These are phyloP conservation scores for Saccharomycopsis malanga DNA, from an alignment of 805 yeast genomes.

Conservation along the genomic window DNA sequence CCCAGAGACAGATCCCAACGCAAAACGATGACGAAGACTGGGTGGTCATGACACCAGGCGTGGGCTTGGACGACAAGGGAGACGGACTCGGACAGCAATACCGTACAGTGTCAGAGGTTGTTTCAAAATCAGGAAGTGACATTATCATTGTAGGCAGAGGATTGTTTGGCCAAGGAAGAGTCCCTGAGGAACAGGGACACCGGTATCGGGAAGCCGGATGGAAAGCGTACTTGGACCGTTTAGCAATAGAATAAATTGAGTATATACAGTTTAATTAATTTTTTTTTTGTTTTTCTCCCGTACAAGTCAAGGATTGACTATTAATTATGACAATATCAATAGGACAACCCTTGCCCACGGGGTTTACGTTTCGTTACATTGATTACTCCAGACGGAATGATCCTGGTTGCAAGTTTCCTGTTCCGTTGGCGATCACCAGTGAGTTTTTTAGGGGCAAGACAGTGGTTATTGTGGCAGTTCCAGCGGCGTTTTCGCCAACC, in stretches of 20 bases:
- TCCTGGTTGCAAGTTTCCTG: conserved; percentile 14
- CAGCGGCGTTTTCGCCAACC: conserved; percentile 86
- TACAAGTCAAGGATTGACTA: too few relatives aligned
- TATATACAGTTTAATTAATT: too few relatives aligned
- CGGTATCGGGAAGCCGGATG: conserved; percentile 93
- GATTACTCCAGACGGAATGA: conserved; percentile 2
- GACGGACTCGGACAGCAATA: conserved; percentile 96
- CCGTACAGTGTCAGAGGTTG: conserved; percentile 80
- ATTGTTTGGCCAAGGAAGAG: conserved; percentile 87
- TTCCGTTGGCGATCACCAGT: neutral
- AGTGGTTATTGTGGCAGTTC: conserved; percentile 67
- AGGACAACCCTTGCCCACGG: conserved; percentile 6
- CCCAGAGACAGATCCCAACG: conserved; percentile 84
- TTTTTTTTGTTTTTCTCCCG: too few relatives aligned
- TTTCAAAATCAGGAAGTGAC: conserved; percentile 75
- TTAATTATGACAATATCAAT: neutral
- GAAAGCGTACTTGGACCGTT: conserved; percentile 66
- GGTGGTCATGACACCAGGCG: conserved; percentile 98
- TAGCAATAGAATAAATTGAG: too few relatives aligned
- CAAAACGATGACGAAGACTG: conserved; percentile 84
- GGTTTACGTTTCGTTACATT: conserved; percentile 11
- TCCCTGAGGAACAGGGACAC: conserved; percentile 78
- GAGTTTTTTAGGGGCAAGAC: conserved; percentile 33
- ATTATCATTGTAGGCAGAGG: conserved; percentile 98
- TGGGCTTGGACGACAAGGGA: conserved; percentile 94